Conservation (phyloP, 1,139 yeast genomes). For the Kluyveromyces marxianus region DNA sequence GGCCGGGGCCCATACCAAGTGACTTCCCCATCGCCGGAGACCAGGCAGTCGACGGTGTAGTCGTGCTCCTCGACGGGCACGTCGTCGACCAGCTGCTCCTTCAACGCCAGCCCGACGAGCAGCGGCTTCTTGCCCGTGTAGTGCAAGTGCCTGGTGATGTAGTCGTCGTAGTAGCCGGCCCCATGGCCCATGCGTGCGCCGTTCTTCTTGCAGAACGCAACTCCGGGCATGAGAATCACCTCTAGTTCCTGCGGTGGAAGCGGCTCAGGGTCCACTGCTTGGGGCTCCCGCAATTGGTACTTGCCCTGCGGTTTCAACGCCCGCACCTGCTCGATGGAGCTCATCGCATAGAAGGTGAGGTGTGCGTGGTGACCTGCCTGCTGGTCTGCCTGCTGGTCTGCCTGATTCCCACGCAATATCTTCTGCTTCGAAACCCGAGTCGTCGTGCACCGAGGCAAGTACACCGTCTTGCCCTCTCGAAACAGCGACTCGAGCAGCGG, state of each 20-base stretch:
- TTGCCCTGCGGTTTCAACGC: constrained; percentile 58
- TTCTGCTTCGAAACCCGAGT: constrained; percentile 19
- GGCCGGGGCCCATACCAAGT: constrained; percentile 12
- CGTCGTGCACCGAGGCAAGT: constrained; percentile 27
- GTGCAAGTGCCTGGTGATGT: constrained; percentile 38
- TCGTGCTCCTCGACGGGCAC: constrained; percentile 72
- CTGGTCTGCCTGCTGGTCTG: constrained; percentile 5
- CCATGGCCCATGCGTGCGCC: constrained; percentile 82
- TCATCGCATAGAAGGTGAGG: constrained; percentile 50
- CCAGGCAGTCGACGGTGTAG: constrained; percentile 51
- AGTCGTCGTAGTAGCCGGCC: constrained; percentile 86
- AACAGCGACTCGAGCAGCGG: constrained; percentile 18
- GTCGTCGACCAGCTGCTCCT: constrained; percentile 51
- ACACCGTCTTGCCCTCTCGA: constrained; percentile 14
- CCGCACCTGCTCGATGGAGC: constrained; percentile 36
- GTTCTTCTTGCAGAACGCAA: constrained; percentile 51
- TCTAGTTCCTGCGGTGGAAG: constrained; percentile 35
- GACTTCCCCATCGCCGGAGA: constrained; percentile 36
- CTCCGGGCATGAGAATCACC: constrained; percentile 74
- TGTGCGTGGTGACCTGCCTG: constrained; percentile 25
- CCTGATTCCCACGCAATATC: constrained; percentile 4
- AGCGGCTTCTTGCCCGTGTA: constrained; percentile 22
- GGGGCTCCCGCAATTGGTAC: constrained; percentile 65
- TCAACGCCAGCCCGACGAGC: constrained; percentile 45
- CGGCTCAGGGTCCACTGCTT: constrained; percentile 21